Evolutionary conservation across 352 stramenopile species (phyloP).

Genomic region (Pythium sp.): DNA sequence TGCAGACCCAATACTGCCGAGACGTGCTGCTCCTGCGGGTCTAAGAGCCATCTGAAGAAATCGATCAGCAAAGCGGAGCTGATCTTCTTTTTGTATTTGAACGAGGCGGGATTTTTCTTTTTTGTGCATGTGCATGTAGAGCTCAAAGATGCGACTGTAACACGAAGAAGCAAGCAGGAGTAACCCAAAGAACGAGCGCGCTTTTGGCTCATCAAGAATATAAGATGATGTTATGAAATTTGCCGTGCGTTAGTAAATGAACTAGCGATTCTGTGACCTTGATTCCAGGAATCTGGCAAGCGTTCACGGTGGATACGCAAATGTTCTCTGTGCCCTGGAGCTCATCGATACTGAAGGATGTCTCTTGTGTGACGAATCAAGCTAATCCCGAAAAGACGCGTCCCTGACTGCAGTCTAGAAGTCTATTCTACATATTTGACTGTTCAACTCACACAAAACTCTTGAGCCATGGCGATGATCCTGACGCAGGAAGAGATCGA

Average conservation of each 20-base stretch:
- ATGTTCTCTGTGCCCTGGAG: background rate
- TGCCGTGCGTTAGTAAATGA: background rate
- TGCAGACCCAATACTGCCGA: conserved; percentile 19
- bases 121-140: conserved; percentile 1
- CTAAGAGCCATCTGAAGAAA: conserved; percentile 2
- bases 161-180: background rate
- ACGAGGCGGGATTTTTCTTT: background rate
- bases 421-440: background rate
- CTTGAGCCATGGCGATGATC: conserved; percentile 58
- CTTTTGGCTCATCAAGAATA: conserved; percentile 11
- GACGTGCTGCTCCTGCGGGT: conserved; percentile 24
- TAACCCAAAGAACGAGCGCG: background rate
- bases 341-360: background rate
- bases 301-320: background rate
- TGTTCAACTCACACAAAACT: background rate
- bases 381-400: background rate
- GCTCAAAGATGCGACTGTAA: background rate
- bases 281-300: background rate
- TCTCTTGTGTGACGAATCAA: background rate
- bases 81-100: background rate
- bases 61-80: background rate
- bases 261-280: background rate
- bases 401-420: background rate
- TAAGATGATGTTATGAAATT: conserved; percentile 7
- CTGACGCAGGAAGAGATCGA: conserved; percentile 96